A percentile compares a stretch with the other conserved stretches of the same genome.
phyloP scores from a whole-genome alignment of 352 stramenopile genomes.

The Globisporangium carolinianum region DNA sequence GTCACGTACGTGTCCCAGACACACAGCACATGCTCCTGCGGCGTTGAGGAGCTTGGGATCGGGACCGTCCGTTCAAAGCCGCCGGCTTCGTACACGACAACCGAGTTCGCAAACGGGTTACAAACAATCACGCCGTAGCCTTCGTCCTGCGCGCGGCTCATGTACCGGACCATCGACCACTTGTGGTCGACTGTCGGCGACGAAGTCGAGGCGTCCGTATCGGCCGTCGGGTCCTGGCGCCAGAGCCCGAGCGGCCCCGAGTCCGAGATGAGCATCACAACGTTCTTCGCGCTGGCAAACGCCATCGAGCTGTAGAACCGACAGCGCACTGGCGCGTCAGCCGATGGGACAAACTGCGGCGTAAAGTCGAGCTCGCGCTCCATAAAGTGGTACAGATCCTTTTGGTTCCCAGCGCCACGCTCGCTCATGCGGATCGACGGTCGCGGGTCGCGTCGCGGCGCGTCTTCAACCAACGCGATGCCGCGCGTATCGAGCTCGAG shows the following conservation, averaged over 20 bases:
- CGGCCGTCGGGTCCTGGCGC: constrained; percentile 52
- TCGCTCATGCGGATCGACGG: constrained; percentile 38
- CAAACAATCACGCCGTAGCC: constrained; percentile 82
- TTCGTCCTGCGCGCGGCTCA: constrained; percentile 79
- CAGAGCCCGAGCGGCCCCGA: constrained; percentile 81
- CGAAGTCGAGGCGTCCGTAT: constrained; percentile 14
- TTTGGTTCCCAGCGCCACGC: constrained; percentile 32
- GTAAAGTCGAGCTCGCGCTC: constrained; percentile 82
- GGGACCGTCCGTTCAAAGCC: constrained; percentile 82
- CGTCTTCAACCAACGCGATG: constrained; percentile 70
- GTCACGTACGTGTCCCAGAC: constrained; percentile 82
- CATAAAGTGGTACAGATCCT: constrained; percentile 85
- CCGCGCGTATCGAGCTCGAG: constrained; percentile 74
- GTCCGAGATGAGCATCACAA: constrained; percentile 82
- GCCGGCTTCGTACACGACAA: constrained; percentile 84
- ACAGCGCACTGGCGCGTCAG: constrained; percentile 81
- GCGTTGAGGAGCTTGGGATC: constrained; percentile 76
- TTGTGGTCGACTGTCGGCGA: constrained; percentile 70
- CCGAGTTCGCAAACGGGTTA: constrained; percentile 85
- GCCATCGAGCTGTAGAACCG: constrained; percentile 87
- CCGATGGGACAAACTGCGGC: constrained; percentile 77
- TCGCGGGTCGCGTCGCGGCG: constrained; percentile 16
- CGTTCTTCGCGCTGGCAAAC: constrained; percentile 80
- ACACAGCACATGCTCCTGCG: constrained; percentile 82
- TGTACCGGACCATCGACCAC: constrained; percentile 85